Percentiles rank a stretch among this genome's conserved stretches.
phyloP scores from a whole-genome alignment of 306 rosid genomes.

The Prosopis cineraria region DNA sequence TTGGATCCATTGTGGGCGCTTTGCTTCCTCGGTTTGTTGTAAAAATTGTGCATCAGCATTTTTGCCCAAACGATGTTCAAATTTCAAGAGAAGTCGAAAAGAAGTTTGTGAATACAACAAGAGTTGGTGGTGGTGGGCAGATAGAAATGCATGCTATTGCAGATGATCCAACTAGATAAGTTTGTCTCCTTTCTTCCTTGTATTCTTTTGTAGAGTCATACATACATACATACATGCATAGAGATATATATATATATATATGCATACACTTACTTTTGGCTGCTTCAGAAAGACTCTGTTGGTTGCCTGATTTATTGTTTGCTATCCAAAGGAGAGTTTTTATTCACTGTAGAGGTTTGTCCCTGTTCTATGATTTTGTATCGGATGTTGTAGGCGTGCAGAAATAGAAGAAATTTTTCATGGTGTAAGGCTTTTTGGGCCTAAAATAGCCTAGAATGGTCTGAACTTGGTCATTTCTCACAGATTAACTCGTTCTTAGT shows the following conservation, averaged over 20 bases:
- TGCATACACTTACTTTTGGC: too few species aligned
- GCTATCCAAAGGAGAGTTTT: constrained; percentile 72
- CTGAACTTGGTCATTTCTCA: too few species aligned
- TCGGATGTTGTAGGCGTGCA: constrained; percentile 22
- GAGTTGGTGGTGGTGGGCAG: constrained; percentile 54
- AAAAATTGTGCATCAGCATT: constrained; percentile 59
- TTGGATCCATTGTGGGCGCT: constrained; percentile 56
- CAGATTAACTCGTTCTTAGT: neutral
- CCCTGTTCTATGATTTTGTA: constrained; percentile 38
- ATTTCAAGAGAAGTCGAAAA: constrained; percentile 86
- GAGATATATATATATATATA: constrained; percentile 44
- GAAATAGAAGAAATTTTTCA: constrained; percentile 22
- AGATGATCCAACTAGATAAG: constrained; percentile 41
- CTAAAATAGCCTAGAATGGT: too few species aligned
- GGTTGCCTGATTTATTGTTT: constrained; percentile 47
- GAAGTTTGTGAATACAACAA: constrained; percentile 44
- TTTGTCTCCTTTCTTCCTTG: neutral
- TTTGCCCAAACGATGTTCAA: constrained; percentile 71
- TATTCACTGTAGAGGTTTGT: constrained; percentile 38
- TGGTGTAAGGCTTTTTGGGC: neutral
- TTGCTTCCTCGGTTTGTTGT: constrained; percentile 70
- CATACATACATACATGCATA: too few species aligned
- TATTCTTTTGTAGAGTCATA: constrained; percentile 45
- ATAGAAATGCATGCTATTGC: constrained; percentile 75
- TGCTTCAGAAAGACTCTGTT: constrained; percentile 44